Percentiles rank a stretch among this genome's conserved stretches.
These are phyloP conservation scores for Schizosaccharomyces cryophilus DNA, from an alignment of 805 yeast genomes.

Conservation along the genomic window DNA sequence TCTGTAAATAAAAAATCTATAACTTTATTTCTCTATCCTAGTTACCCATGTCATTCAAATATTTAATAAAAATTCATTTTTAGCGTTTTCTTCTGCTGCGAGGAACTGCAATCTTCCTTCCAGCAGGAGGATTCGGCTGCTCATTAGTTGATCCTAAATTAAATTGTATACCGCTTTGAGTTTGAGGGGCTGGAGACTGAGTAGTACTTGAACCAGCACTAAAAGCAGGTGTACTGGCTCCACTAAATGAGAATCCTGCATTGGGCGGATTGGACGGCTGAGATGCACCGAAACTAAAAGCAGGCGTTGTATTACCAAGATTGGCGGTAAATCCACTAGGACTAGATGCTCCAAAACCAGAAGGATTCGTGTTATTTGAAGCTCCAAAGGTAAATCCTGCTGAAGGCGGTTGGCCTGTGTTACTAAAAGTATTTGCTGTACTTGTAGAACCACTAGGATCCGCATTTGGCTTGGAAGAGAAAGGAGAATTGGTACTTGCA, in stretches of 20 bases:
- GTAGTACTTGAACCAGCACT: neutral
- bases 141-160: neutral
- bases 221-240: neutral
- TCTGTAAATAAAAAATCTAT: too few species aligned
- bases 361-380: too few species aligned
- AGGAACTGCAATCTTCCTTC: neutral
- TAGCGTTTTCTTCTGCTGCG: neutral
- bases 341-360: neutral
- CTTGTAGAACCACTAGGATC: too few species aligned
- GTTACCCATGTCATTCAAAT: neutral
- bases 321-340: neutral
- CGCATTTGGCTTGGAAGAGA: too few species aligned
- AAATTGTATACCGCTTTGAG: neutral
- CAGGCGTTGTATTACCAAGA: neutral
- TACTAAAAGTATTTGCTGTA: too few species aligned
- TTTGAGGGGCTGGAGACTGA: neutral
- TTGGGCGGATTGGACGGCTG: neutral
- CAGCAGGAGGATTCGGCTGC: neutral
- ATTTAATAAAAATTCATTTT: neutral
- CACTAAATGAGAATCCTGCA: neutral
- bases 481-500: too few species aligned
- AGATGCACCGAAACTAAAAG: neutral
- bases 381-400: too few species aligned
- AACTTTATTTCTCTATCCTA: too few species aligned
- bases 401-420: too few species aligned